These are phyloP conservation scores for Nitzschia sp. DNA, from an alignment of 108 stramenopile species.

Conservation along the genomic window DNA sequence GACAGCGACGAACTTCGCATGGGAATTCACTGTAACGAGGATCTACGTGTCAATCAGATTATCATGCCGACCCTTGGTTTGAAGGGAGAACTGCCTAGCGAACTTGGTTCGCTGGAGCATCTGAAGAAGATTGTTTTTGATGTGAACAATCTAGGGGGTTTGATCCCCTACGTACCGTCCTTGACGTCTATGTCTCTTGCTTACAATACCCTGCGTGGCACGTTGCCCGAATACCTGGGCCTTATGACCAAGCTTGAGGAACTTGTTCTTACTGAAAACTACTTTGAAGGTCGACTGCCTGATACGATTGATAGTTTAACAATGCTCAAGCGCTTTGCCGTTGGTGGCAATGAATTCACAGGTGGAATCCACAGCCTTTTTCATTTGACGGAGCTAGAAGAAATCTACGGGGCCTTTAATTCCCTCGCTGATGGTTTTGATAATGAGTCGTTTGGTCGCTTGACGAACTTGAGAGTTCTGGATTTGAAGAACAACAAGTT, in stretches of 20 bases:
- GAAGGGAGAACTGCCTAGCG: constrained; percentile 20
- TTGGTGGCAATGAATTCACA: constrained; percentile 27
- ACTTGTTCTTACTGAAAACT: constrained; percentile 50
- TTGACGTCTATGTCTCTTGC: constrained; percentile 21
- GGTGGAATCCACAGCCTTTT: constrained; percentile 32
- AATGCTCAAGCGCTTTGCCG: constrained; percentile 9
- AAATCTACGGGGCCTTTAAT: constrained; percentile 52
- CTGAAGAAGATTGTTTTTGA: constrained; percentile 18
- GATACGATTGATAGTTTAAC: constrained; percentile 19
- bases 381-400: constrained; percentile 38
- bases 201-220: constrained; percentile 28
- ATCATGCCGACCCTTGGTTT: constrained; percentile 18
- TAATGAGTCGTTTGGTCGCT: constrained; percentile 35
- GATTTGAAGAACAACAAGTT: constrained; percentile 60
- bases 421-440: constrained; percentile 46
- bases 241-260: constrained; percentile 35
- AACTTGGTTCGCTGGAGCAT: constrained; percentile 5
- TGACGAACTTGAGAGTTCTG: constrained; percentile 50
- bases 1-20: constrained; percentile 1
- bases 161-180: constrained; percentile 15
- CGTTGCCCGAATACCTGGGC: constrained; percentile 26
- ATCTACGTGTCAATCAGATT: not conserved
- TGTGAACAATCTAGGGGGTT: constrained; percentile 3
- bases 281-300: constrained; percentile 26
- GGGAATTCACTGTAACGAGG: constrained; percentile 17